Percentiles rank a stretch among this genome's conserved stretches.
These are phyloP conservation scores for Globisporangium emineosum DNA, from an alignment of 352 stramenopile genomes.

Conservation along the genomic window DNA sequence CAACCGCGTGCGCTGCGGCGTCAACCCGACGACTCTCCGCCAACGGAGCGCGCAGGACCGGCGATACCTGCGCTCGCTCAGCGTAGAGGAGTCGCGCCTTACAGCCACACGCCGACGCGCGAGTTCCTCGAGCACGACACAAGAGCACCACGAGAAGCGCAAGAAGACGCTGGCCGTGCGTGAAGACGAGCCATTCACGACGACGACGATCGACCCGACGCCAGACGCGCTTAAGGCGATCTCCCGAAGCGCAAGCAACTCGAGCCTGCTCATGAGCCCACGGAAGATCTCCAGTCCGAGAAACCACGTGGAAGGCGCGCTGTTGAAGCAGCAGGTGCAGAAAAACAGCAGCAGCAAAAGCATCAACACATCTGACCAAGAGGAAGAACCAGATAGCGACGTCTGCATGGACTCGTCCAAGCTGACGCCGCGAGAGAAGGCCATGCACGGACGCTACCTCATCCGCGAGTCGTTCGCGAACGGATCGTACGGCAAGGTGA, in stretches of 20 bases:
- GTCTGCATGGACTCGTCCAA: slow-evolving; percentile 29
- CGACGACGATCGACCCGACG: slow-evolving; percentile 13
- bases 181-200: slow-evolving; percentile 13
- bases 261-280: slow-evolving; percentile 12
- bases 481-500: slow-evolving; percentile 62
- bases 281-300: slow-evolving; percentile 16
- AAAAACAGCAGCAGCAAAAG: slow-evolving; percentile 6
- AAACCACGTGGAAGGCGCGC: slow-evolving; percentile 1
- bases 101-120: slow-evolving; percentile 35
- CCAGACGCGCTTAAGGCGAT: slow-evolving; percentile 9
- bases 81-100: slow-evolving; percentile 44
- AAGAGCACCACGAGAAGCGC: slow-evolving; percentile 23
- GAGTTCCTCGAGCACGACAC: slow-evolving; percentile 11
- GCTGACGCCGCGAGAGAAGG: slow-evolving; percentile 57
- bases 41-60: slow-evolving; percentile 35
- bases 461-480: slow-evolving; percentile 74
- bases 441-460: slow-evolving; percentile 66
- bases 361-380: not conserved
- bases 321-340: too few relatives aligned
- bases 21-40: slow-evolving; percentile 43
- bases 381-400: slow-evolving; percentile 11
- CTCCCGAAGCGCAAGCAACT: slow-evolving; percentile 3
- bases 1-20: slow-evolving; percentile 60
- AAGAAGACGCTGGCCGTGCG: not conserved
- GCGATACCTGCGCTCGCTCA: slow-evolving; percentile 48